These are phyloP conservation scores for Pichia sp. DNA, from an alignment of 1,139 yeast genomes.

Conservation along the genomic window DNA sequence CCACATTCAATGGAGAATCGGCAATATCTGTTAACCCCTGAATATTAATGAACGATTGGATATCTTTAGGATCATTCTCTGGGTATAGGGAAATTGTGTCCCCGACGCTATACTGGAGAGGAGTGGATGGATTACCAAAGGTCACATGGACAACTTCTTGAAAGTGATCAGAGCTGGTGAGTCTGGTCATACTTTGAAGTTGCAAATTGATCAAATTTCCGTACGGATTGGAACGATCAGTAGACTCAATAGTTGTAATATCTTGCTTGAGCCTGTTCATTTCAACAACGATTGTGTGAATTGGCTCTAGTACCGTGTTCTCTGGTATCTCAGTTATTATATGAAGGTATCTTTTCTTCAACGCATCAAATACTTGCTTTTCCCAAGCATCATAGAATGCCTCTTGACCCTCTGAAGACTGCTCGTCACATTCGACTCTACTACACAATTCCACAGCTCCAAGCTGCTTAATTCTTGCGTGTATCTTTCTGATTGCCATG, in stretches of 20 bases:
- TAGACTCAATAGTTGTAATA: not conserved
- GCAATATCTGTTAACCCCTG: constrained; percentile 74
- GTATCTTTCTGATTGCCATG: constrained; percentile 77
- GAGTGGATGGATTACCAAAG: constrained; percentile 28
- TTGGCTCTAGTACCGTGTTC: constrained; percentile 38
- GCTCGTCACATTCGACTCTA: constrained; percentile 88
- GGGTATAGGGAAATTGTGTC: constrained; percentile 79
- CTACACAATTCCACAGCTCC: constrained; percentile 71
- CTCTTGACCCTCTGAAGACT: constrained; percentile 72
- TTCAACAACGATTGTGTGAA: constrained; percentile 29
- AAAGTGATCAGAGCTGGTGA: constrained; percentile 52
- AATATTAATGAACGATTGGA: constrained; percentile 54
- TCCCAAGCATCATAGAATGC: constrained; percentile 76
- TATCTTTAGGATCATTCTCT: constrained; percentile 55
- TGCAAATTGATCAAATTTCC: constrained; percentile 33
- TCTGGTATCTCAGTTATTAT: constrained; percentile 29
- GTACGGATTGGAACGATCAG: not conserved
- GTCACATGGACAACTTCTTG: constrained; percentile 78
- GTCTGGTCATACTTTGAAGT: constrained; percentile 10
- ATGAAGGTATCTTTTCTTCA: constrained; percentile 25
- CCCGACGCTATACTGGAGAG: constrained; percentile 54
- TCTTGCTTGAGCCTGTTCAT: not conserved
- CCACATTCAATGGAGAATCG: constrained; percentile 39
- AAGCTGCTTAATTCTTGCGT: constrained; percentile 66
- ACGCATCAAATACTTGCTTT: constrained; percentile 36